Base-by-base conservation (phyloP, 352 stramenopile species). In the Peronospora destructor region DNA sequence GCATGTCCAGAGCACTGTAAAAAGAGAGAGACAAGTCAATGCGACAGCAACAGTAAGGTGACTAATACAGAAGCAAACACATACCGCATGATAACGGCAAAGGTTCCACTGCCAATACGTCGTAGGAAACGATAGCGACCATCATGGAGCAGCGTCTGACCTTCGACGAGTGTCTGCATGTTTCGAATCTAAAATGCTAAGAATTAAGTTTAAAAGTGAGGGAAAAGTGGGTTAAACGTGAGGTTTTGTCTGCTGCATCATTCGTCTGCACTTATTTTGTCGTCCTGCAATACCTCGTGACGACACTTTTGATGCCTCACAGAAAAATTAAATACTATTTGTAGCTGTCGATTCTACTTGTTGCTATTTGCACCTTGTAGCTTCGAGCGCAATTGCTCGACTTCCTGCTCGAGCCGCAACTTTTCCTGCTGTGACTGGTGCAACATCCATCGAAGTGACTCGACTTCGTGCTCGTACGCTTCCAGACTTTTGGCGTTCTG, bases 361-460 rank as follows among this genome's bases (percentile, higher is more conserved):
- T 23, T 53, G 17, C 28, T n/a, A 10, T 49, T 49, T 36, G 43
- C n/a, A 45, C 43, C 14, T 26, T 63, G 44, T 35, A 85, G 49
- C 45, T 86, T 67, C n/a, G 72, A 59, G 19, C 73, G 73, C 53
- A 91, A 53, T n/a, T 65, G 73, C 42, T 82, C 63, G n/a, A 91
- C 66, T 53, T 91, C 77, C 37, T 43, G 59, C 42, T 81, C 69
- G 2, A 91, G 65, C 48, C 76, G 66, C 23, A 61, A 47, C 41
- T 87, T 88, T 36, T 91, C 73, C 37, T 84, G 71, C 56, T 87
- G 71, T n/a, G 73, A 71, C 51, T 87, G 72, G 33, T 86, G 68
- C 38, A 91, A 57, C 53, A 85, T 55, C 70, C 72, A 80, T 26
- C 71, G 73, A 46, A 88, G 56, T 48, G 62, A 65, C 54, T 84